Evolutionary conservation across 2,329 filamentous ascomycete genomes (phyloP).

Genomic region (Arthroderma sp.): DNA sequence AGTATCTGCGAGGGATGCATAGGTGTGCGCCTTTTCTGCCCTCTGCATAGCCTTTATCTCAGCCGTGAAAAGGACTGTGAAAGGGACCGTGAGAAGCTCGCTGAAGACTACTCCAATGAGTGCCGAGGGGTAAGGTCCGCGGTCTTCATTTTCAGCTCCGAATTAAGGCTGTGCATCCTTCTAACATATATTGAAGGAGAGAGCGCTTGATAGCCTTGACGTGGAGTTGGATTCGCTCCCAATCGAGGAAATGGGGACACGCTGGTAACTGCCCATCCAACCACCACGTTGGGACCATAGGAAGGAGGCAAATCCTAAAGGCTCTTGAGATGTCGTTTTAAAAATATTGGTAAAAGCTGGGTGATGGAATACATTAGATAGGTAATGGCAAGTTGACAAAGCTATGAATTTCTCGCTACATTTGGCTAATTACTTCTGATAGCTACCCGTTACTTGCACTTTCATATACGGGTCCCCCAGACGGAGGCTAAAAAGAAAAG

Average conservation of each 20-base stretch:
- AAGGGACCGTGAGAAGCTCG: slow-evolving; percentile 1
- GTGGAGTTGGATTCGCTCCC: slow-evolving; percentile 1
- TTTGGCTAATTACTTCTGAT: too few relatives aligned
- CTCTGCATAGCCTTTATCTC: neutral
- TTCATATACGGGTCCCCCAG: too few relatives aligned
- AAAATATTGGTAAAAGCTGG: neutral
- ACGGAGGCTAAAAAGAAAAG: too few relatives aligned
- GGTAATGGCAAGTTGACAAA: too few relatives aligned
- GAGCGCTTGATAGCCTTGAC: slow-evolving; percentile 2
- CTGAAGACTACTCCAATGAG: slow-evolving; percentile 5
- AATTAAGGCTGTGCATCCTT: slow-evolving; percentile 3
- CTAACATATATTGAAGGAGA: slow-evolving; percentile 2
- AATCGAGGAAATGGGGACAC: slow-evolving; percentile 3
- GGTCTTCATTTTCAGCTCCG: slow-evolving; percentile 5
- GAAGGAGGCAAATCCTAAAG: neutral
- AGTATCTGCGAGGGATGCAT: slow-evolving; percentile 2
- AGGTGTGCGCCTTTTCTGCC: slow-evolving; percentile 1
- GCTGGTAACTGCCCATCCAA: slow-evolving; percentile 2
- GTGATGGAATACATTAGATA: too few relatives aligned
- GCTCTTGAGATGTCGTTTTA: neutral
- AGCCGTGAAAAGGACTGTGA: neutral
- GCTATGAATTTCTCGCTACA: too few relatives aligned
- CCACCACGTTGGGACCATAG: slow-evolving; percentile 5
- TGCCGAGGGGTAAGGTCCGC: slow-evolving; percentile 1
- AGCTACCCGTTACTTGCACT: too few relatives aligned